A percentile compares a stretch with the other conserved stretches of the same genome.
phyloP scores from a whole-genome alignment of 208 protist genomes.

The Trypanosoma mega region DNA sequence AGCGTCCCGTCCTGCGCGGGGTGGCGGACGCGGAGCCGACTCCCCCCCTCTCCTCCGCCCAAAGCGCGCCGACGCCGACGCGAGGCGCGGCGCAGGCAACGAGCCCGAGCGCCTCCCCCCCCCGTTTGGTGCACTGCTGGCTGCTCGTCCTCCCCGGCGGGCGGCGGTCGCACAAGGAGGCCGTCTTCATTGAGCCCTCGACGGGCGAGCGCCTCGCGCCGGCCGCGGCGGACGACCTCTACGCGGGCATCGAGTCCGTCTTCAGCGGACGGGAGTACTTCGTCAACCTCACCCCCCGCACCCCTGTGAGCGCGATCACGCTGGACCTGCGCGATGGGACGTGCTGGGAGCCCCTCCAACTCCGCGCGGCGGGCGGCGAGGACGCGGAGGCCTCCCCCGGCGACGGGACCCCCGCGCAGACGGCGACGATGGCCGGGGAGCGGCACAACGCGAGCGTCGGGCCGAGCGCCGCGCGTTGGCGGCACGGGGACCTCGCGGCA shows the following conservation, averaged over 20 bases:
- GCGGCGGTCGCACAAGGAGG: slow-evolving; percentile 45
- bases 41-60: neutral
- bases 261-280: slow-evolving; percentile 91
- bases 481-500: slow-evolving; percentile 9
- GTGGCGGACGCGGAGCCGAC: slow-evolving; percentile 42
- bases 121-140: slow-evolving; percentile 72
- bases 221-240: slow-evolving; percentile 41
- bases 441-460: slow-evolving; percentile 9
- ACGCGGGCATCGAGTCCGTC: slow-evolving; percentile 82
- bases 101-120: slow-evolving; percentile 5
- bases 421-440: slow-evolving; percentile 4
- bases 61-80: neutral
- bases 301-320: slow-evolving; percentile 56
- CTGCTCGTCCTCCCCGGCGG: slow-evolving; percentile 81
- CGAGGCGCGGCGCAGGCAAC: slow-evolving; percentile 24
- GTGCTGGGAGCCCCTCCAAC: slow-evolving; percentile 82
- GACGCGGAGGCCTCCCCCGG: slow-evolving; percentile 23
- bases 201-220: slow-evolving; percentile 66
- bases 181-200: slow-evolving; percentile 86
- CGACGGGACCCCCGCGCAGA: slow-evolving; percentile 8
- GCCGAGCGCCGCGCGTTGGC: slow-evolving; percentile 12
- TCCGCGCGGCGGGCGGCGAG: slow-evolving; percentile 30
- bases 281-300: slow-evolving; percentile 73
- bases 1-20: slow-evolving; percentile 51
- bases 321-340: slow-evolving; percentile 58